A percentile compares a stretch with the other conserved stretches of the same genome.
These are phyloP conservation scores for Clausena lansium DNA, from an alignment of 345 rosid species.

Conservation along the genomic window DNA sequence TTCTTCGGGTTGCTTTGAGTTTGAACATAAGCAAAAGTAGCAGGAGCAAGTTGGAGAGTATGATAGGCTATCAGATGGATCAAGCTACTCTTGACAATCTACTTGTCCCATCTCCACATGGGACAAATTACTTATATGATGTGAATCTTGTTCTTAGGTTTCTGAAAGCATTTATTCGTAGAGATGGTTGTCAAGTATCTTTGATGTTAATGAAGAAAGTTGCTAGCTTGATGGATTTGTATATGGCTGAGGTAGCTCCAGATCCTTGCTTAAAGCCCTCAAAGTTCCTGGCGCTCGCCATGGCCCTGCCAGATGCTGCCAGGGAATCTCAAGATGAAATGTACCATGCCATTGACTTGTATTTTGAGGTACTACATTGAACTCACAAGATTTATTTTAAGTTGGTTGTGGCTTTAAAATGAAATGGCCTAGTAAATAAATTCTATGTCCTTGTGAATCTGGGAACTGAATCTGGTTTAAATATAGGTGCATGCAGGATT, in stretches of 20 bases:
- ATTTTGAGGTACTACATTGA: slow-evolving; percentile 60
- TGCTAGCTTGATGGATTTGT: slow-evolving; percentile 67
- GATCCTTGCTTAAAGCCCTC: slow-evolving; percentile 75
- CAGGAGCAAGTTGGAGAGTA: slow-evolving; percentile 62
- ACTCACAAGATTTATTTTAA: neutral
- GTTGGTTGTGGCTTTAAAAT: neutral
- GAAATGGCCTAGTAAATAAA: neutral
- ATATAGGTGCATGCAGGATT: slow-evolving; percentile 71
- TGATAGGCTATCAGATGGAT: slow-evolving; percentile 80
- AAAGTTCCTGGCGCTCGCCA: slow-evolving; percentile 61
- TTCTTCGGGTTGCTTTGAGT: slow-evolving; percentile 54
- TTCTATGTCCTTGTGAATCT: neutral
- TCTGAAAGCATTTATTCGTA: slow-evolving; percentile 52
- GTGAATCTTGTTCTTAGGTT: slow-evolving; percentile 71
- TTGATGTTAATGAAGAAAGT: slow-evolving; percentile 49
- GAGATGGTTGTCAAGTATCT: slow-evolving; percentile 30
- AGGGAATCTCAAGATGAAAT: slow-evolving; percentile 65
- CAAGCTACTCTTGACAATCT: slow-evolving; percentile 81
- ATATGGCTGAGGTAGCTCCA: slow-evolving; percentile 87
- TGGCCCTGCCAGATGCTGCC: slow-evolving; percentile 64
- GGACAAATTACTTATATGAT: slow-evolving; percentile 57
- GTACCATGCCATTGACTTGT: slow-evolving; percentile 73
- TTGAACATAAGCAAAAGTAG: slow-evolving; percentile 45
- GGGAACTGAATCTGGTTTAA: slow-evolving; percentile 7
- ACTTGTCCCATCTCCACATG: slow-evolving; percentile 70